Percentiles rank a stretch among this genome's conserved stretches.
Evolutionary conservation across 208 protist species (phyloP).

Genomic region (Balamuthia mandrillaris): DNA sequence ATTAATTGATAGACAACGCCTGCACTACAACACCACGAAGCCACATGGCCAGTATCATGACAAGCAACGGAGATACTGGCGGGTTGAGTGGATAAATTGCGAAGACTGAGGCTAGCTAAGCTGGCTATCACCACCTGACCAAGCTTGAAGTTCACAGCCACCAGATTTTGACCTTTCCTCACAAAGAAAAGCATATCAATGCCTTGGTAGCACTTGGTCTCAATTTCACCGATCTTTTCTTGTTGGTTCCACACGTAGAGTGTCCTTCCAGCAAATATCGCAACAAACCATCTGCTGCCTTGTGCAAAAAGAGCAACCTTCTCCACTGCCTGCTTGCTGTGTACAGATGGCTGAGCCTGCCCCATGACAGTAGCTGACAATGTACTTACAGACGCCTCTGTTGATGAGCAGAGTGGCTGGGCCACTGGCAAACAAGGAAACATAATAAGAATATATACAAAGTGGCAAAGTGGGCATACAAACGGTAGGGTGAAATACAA

Average conservation of each 20-base stretch:
- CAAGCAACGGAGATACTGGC: not conserved
- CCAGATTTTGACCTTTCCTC: not conserved
- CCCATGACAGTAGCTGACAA: no score
- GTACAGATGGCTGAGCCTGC: not conserved
- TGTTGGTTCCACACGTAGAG: no score
- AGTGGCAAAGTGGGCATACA: no score
- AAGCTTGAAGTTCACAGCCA: not conserved
- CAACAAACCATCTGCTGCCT: not conserved
- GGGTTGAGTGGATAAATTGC: not conserved
- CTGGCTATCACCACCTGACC: not conserved
- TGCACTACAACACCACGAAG: not conserved
- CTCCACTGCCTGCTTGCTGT: not conserved
- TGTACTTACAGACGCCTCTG: no score
- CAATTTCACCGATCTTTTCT: no score
- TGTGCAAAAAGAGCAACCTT: not conserved
- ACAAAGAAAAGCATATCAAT: not conserved
- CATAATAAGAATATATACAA: no score
- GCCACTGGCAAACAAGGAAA: no score
- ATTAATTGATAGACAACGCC: not conserved
- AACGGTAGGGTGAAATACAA: no score
- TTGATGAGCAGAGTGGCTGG: no score
- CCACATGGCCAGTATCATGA: not conserved
- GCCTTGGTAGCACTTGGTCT: no score
- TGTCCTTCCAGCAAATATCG: not conserved
- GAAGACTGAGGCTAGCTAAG: not conserved